Base-by-base conservation (phyloP, 2,329 filamentous ascomycete genomes). In the Hymenoscyphus fructigenus region DNA sequence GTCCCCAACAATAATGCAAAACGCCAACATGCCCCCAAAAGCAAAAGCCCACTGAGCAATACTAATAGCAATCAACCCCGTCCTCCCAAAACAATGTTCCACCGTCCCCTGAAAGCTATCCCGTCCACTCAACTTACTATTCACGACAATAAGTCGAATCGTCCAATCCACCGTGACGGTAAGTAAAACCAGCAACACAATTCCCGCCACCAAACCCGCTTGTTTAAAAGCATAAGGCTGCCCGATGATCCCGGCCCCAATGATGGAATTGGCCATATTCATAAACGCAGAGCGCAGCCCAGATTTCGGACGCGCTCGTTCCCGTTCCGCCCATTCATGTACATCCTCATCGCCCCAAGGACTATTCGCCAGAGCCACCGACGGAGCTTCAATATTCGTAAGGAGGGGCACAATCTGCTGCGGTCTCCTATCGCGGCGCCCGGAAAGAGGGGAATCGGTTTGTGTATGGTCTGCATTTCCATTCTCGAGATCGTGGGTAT, bases 231-330 rank as follows among this genome's bases (percentile, higher is more conserved):
- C 95, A 79, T 98, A 99, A 14, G 95, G 93, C 79, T 99, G 95
- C 3, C 91, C 87, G 73, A 90, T 89, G 77, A 90, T 90, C 61
- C 88, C 87, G 1, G 88, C 88, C 47, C 88, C 88, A 71, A 99
- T 97, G 76, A 99, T 99, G 73, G 91, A 96, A 81, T 99, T 99
- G 68, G 95, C 94, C 95, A 99, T 99, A 79, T 99, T 99, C 93
- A 98, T 97, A 72, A 99, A 98, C 2, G 95, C 94, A 76, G 90
- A 92, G 67, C 85, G 84, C 79, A 98, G 84, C 5, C 91, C 90
- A 65, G 92, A 96, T 79, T 94, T 94, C 57, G 94, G 93, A 64
- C 93, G 84, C 7, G 59, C 74, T 63, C 83, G 81, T 75, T 88
- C 85, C 38, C 81, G 79, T 71, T 84, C 82, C 5, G 82, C 83